A percentile compares a stretch with the other conserved stretches of the same genome.
These are phyloP conservation scores for Microcos paniculata DNA, from an alignment of 345 rosid species.

Conservation along the genomic window DNA sequence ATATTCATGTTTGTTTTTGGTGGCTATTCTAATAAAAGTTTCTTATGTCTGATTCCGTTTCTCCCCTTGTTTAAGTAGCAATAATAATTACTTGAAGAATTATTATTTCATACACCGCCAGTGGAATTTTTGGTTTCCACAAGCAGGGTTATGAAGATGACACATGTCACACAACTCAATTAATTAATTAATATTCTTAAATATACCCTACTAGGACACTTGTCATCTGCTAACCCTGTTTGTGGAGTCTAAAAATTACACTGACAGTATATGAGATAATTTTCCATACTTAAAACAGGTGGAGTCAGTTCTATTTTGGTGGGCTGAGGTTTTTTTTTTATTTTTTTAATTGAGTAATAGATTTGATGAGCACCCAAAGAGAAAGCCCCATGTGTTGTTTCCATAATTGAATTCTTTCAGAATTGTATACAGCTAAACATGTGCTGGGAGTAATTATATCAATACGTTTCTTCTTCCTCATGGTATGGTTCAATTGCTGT, in stretches of 20 bases:
- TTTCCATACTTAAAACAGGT: neutral
- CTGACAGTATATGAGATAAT: too few relatives aligned
- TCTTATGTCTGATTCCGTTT: neutral
- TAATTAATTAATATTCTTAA: too few relatives aligned
- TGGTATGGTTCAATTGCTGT: neutral
- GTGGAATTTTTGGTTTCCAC: too few relatives aligned
- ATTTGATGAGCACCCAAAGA: neutral
- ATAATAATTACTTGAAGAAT: too few relatives aligned
- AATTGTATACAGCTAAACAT: neutral
- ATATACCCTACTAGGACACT: too few relatives aligned
- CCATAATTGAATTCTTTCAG: neutral
- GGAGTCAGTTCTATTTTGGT: neutral
- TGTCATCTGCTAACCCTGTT: too few relatives aligned
- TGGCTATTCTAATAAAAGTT: neutral
- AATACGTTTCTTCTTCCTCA: neutral
- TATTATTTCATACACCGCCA: too few relatives aligned
- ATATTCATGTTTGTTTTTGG: neutral
- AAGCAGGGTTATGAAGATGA: too few relatives aligned
- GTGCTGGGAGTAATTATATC: neutral
- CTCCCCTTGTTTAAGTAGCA: neutral
- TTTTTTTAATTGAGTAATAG: neutral
- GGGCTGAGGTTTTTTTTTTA: too few relatives aligned
- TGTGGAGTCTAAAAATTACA: too few relatives aligned
- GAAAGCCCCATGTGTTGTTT: neutral
- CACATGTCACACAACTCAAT: too few relatives aligned